Evolutionary conservation across 768 basidiomycete genomes (phyloP), one percentile per base, ranked within the genome.

Genomic region (Tulasnella sp.): DNA sequence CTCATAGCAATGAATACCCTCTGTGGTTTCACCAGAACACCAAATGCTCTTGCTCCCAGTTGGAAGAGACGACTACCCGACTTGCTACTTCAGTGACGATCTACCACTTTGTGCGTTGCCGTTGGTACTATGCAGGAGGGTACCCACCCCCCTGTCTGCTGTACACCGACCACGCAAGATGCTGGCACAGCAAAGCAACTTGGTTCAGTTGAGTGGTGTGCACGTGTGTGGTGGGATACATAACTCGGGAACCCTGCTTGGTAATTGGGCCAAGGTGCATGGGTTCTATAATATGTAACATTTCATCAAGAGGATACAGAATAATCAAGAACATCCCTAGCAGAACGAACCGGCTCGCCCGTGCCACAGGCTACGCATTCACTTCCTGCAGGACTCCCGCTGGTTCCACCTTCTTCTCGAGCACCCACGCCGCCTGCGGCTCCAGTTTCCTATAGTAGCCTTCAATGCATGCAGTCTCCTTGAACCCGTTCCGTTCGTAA

Each of bases 361-460:
- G 9, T 37, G 36, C 29, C 27, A 14, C 48, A 58, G 57, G 21
- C 29, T 49, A 52, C 49, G 35, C 36, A 21, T 51, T 36, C 27
- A 15, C 37, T 15, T 58, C 57, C 32, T 23, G 48, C 17, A 21
- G 19, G 14, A 27, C 37, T 35, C 37, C 51, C 58, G 25, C 17
- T 45, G 15, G 23, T 42, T 19, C 43, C 35, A 54, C 21, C 43
- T 58, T 31, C 34, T 31, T 61, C 41, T 92, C 85, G 50, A 93
- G 75, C 59, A 93, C 73, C 90, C 90, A 93, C 19, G 90, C 90
- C 65, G 84, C 84, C 61, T 78, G 79, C 23, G 90, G 90, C 27
- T 69, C 73, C 57, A 93, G 86, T 68, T 88, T 92, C 71, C 88
- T 90, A 78, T 93, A 93, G 70, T 93, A 93, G 60, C 79, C 75